phyloP scores from a whole-genome alignment of 140 eudicot genomes.

The Bidens hawaiensis region DNA sequence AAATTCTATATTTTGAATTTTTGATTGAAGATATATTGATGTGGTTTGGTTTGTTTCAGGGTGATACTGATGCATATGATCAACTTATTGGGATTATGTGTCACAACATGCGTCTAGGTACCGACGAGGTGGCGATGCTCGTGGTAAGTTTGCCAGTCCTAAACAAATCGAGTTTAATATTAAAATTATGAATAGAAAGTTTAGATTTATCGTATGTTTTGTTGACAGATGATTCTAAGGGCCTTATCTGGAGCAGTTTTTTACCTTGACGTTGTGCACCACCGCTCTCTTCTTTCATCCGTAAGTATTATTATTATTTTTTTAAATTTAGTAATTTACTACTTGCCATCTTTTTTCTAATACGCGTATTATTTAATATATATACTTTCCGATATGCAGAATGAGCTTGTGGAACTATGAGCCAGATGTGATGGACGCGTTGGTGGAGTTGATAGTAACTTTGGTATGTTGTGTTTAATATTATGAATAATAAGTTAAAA shows the following conservation, averaged over 20 bases:
- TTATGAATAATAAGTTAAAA: not conserved
- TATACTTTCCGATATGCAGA: conserved; percentile 42
- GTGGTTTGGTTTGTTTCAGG: conserved; percentile 40
- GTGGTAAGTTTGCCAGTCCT: conserved; percentile 46
- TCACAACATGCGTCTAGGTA: conserved; percentile 33
- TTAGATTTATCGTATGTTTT: not conserved
- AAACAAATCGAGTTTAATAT: not conserved
- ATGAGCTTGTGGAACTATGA: conserved; percentile 91
- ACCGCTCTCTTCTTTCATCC: too few relatives aligned
- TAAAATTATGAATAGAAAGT: not conserved
- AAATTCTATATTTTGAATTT: not conserved
- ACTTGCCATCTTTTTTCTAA: not conserved
- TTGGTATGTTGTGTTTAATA: conserved; percentile 49
- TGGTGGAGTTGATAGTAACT: conserved; percentile 59
- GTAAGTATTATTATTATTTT: conserved; percentile 42
- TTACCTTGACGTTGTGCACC: too few relatives aligned
- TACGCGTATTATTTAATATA: too few relatives aligned
- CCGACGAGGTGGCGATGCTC: conserved; percentile 81
- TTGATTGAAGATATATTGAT: not conserved
- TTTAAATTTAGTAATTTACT: conserved; percentile 4
- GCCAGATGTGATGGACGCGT: conserved; percentile 95
- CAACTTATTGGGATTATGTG: conserved; percentile 57
- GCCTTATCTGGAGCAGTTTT: too few relatives aligned
- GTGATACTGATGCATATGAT: too few relatives aligned
- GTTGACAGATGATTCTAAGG: too few relatives aligned